These are phyloP conservation scores for Colletotrichum truncatum DNA, from an alignment of 2,329 filamentous ascomycete species.

Conservation along the genomic window DNA sequence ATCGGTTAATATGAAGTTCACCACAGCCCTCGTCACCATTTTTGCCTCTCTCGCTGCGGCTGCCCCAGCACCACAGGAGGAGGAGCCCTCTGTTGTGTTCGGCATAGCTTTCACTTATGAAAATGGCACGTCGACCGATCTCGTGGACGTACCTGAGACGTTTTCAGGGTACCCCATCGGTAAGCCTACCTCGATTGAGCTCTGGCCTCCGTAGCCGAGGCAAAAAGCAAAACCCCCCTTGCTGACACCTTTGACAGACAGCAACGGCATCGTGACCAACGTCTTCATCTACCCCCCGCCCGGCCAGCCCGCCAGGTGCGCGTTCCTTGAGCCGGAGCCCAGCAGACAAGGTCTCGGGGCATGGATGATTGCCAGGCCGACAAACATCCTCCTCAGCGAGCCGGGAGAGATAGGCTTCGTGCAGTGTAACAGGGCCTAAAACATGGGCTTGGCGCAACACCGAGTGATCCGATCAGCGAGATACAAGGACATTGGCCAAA, in stretches of 20 bases:
- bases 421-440: slow-evolving; percentile 1
- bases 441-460: slow-evolving; percentile 1
- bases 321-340: slow-evolving; percentile 8
- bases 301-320: slow-evolving; percentile 3
- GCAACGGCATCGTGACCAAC: slow-evolving; percentile 15
- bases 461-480: background rate
- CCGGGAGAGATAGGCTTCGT: slow-evolving; percentile 12
- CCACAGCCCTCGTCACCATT: background rate
- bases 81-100: background rate
- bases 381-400: background rate
- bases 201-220: slow-evolving; percentile 5
- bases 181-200: slow-evolving; percentile 8
- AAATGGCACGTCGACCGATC: slow-evolving; percentile 4
- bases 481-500: background rate
- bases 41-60: background rate
- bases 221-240: background rate
- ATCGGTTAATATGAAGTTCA: background rate
- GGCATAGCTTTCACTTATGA: slow-evolving; percentile 11
- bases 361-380: background rate
- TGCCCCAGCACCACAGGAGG: background rate
- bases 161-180: slow-evolving; percentile 16
- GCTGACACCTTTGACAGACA: slow-evolving; percentile 7
- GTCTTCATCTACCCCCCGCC: slow-evolving; percentile 11
- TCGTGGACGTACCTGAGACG: slow-evolving; percentile 21
- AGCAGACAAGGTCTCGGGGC: slow-evolving; percentile 11